Base-by-base conservation (phyloP, 345 rosid genomes). In the Pistacia atlantica region DNA sequence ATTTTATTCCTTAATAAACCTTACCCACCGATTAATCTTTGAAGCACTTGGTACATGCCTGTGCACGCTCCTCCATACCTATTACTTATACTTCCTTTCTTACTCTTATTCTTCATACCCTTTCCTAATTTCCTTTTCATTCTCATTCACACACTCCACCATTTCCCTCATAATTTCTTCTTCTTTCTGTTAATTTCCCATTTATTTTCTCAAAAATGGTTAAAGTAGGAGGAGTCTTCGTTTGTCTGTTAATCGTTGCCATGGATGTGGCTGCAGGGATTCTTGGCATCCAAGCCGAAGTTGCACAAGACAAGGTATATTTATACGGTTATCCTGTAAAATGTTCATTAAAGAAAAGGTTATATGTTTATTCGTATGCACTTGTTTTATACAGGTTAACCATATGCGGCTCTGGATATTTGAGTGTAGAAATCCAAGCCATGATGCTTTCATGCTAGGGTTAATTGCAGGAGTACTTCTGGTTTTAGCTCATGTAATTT, bases 251-350 rank as follows among this genome's bases (percentile, higher is more conserved):
- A 85, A 84, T 95, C 37, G 90, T 95, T 18, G 92, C 81, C 62
- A 83, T 95, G 83, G 99, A 95, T 81, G 80, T 93, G 25, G 93
- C 72, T 11, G 98, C 97, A 52, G 99, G 96, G 28, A 79, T 95
- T 66, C 89, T 95, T n/a, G 96, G 85, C 79, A 89, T 93, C 84
- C 93, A 93, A 85, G 99, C 97, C 13, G 98, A 95, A 83, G 89
- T 86, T 22, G 85, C 91, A 68, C 96, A 95, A 78, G 93, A 95
- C 74, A 89, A 90, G 96, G 98, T 78, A 75, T 1, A 17, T 69
- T 46, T 22, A 62, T 62, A 37, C 7, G 5, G 49, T 37, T 18
- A 17, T 35, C 38, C 48, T 7, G 1, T 17, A 22, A 6, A 33
- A 33, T 14, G 18, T 9, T 7, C 5, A 0, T 14, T 1, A 52